Base-by-base conservation (phyloP, 2,329 filamentous ascomycete species). In the Bertia moriformis region DNA sequence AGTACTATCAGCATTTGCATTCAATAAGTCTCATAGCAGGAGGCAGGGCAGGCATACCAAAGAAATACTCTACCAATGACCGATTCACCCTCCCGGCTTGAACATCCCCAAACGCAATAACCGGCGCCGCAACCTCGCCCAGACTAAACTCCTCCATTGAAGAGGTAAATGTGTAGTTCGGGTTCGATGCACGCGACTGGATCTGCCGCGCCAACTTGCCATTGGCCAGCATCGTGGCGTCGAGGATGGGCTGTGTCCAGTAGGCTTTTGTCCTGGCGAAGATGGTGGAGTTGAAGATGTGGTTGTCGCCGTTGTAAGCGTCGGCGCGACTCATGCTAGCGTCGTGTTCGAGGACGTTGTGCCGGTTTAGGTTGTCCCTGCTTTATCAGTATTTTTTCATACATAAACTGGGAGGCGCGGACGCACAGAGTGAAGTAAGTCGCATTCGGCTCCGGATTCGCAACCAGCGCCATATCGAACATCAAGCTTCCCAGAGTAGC, bases 201-300 rank as follows among this genome's bases (percentile, higher is more conserved):
- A 63, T 45, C 36, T 66, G 58, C 4, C 67, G 61, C 1, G 55
- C 60, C 0, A 66, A 38, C 41, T 67, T 65, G 45, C 58, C 57
- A 42, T 65, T 63, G 41, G 67, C 67, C 2, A 65, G 49, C 51
- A 60, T 59, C 3, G 59, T 41, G 1, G 60, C 49, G 17, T 58
- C 52, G 19, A 73, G 47, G 14, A 55, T 50, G 3, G 57, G 48
- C 0, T 41, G 53, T 0, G 60, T 66, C 64, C 66, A 74, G 52
- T 63, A 72, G 3, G 46, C 41, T 29, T 46, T 54, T 0, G 60
- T 61, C 40, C 60, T 50, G 39, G 65, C 59, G 49, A 72, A 74
- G 44, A 71, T 49, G 2, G 58, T 62, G 39, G 63, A 53, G 51
- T 73, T 70, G 56, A 74, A 73, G 40, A 62, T 41, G 45, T 67